Evolutionary conservation across 768 basidiomycete species (phyloP).

Genomic region (Chalciporus chontae): DNA sequence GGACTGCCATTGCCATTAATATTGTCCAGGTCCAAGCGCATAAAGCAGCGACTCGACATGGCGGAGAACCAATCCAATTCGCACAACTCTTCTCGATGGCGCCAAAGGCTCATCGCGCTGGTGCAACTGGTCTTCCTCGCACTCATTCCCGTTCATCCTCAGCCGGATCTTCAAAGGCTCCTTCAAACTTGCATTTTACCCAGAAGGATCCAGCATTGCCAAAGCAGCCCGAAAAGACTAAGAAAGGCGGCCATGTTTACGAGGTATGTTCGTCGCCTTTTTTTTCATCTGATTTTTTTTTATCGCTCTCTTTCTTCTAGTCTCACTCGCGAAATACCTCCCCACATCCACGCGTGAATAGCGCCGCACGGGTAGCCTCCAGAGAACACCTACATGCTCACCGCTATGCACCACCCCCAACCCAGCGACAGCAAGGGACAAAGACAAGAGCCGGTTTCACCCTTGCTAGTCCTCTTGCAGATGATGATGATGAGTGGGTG

Average conservation of each 20-base stretch:
- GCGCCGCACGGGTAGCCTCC: conserved; percentile 27
- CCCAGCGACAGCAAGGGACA: conserved; percentile 30
- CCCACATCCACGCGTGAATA: conserved; percentile 26
- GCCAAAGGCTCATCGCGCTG: conserved; percentile 46
- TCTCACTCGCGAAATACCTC: conserved; percentile 24
- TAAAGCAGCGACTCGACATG: conserved; percentile 11
- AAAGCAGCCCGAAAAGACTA: conserved; percentile 49
- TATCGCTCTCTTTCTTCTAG: conserved; percentile 6
- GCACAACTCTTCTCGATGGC: conserved; percentile 37
- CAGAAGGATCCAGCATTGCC: conserved; percentile 51
- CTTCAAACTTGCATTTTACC: conserved; percentile 62
- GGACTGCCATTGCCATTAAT: too few species aligned
- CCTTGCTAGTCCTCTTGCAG: conserved; percentile 47
- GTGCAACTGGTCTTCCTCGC: conserved; percentile 46
- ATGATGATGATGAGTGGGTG: conserved; percentile 69
- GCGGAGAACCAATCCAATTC: conserved; percentile 35
- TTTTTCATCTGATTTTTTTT: conserved; percentile 12
- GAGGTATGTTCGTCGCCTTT: conserved; percentile 39
- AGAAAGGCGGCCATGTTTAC: conserved; percentile 41
- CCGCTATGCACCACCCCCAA: conserved; percentile 24
- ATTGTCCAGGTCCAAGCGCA: too few species aligned
- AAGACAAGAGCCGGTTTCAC: conserved; percentile 55
- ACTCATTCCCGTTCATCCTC: conserved; percentile 66
- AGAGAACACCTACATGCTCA: conserved; percentile 34
- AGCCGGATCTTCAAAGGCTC: conserved; percentile 48